These are phyloP conservation scores for Penicillium steckii DNA, from an alignment of 495 filamentous ascomycete genomes.

Conservation along the genomic window DNA sequence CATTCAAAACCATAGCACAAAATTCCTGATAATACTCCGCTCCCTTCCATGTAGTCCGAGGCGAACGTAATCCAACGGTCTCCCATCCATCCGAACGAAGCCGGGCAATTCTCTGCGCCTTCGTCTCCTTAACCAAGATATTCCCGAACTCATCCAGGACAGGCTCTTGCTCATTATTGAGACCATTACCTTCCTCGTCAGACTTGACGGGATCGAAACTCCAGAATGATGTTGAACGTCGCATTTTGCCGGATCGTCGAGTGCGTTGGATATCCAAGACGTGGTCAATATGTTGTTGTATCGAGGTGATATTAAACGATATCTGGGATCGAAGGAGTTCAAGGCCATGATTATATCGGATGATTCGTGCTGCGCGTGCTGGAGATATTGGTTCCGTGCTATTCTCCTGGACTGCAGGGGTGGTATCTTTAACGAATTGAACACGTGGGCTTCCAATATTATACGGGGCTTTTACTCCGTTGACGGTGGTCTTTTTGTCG, in stretches of 20 bases:
- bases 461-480: not conserved
- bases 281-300: conserved; percentile 24
- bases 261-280: conserved; percentile 25
- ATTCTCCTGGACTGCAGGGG: not conserved
- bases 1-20: conserved; percentile 32
- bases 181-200: not conserved
- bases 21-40: conserved; percentile 34
- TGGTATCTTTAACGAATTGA: not conserved
- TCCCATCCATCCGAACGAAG: conserved; percentile 34
- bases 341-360: conserved; percentile 23
- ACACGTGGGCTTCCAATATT: not conserved
- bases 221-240: conserved; percentile 40
- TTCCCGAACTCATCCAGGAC: conserved; percentile 21
- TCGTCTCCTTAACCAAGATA: conserved; percentile 27
- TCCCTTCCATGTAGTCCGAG: conserved; percentile 38
- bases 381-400: not conserved
- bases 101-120: conserved; percentile 33
- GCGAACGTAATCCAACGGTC: conserved; percentile 31
- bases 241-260: conserved; percentile 22
- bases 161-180: not conserved
- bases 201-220: conserved; percentile 31
- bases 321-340: conserved; percentile 29
- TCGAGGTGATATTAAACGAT: conserved; percentile 16
- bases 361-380: conserved; percentile 5
- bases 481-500: not conserved